These are phyloP conservation scores for Casaregolazyma suthepensis DNA, from an alignment of 1,139 yeast genomes.

Conservation along the genomic window DNA sequence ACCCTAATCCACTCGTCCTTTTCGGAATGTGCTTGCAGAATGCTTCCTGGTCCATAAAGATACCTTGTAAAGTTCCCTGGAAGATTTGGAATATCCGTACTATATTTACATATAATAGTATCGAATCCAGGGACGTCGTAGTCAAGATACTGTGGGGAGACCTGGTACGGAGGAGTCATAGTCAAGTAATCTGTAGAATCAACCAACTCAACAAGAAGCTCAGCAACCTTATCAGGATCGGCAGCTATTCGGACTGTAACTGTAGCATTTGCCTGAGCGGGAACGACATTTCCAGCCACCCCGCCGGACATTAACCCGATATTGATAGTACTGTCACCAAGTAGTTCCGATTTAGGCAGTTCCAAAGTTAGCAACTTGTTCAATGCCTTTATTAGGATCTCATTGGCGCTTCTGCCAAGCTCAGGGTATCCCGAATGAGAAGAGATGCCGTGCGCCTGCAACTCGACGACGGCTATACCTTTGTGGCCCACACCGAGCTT, in stretches of 20 bases:
- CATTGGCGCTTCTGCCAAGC: conserved; percentile 58
- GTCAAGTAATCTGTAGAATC: conserved; percentile 25
- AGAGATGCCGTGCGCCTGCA: conserved; percentile 50
- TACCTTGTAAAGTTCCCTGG: conserved; percentile 38
- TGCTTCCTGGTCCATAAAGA: conserved; percentile 66
- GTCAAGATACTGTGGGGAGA: conserved; percentile 46
- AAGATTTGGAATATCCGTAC: conserved; percentile 60
- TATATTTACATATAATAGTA: conserved; percentile 48
- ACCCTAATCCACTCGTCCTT: conserved; percentile 48
- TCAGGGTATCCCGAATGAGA: conserved; percentile 70
- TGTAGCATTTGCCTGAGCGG: conserved; percentile 50
- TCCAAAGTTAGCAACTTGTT: conserved; percentile 34
- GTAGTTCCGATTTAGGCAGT: conserved; percentile 46
- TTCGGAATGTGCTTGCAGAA: conserved; percentile 60
- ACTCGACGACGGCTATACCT: conserved; percentile 42
- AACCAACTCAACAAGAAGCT: conserved; percentile 36
- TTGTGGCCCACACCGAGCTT: conserved; percentile 68
- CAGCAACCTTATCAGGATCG: conserved; percentile 37
- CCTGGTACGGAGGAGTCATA: conserved; percentile 23
- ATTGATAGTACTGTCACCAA: conserved; percentile 60
- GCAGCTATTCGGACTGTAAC: conserved; percentile 52
- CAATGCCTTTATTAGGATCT: conserved; percentile 49
- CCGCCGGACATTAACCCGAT: conserved; percentile 57
- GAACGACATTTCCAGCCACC: conserved; percentile 54
- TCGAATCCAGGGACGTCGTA: conserved; percentile 62